Percentiles rank a stretch among this genome's conserved stretches.
Conservation (phyloP, 306 rosid species). For the Pachyrhizus erosus region DNA sequence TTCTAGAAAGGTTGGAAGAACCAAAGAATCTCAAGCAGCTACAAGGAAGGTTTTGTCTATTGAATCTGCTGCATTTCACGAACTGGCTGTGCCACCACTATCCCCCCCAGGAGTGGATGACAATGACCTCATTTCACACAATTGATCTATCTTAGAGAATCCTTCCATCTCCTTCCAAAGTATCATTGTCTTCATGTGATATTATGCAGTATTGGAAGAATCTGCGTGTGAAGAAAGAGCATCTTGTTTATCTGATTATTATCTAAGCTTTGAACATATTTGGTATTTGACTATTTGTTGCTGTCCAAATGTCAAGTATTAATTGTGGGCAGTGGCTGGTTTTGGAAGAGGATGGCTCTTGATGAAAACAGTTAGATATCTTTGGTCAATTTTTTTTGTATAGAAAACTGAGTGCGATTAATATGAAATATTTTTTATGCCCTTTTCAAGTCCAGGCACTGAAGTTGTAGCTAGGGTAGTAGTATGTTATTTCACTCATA, state of each 20-base stretch:
- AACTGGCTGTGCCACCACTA: slow-evolving; percentile 80
- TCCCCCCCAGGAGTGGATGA: slow-evolving; percentile 73
- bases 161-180: slow-evolving; percentile 21
- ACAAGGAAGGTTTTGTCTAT: slow-evolving; percentile 64
- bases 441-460: not conserved
- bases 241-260: slow-evolving; percentile 21
- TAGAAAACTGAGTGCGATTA: slow-evolving; percentile 27
- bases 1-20: slow-evolving; percentile 61
- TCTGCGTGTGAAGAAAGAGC: slow-evolving; percentile 39
- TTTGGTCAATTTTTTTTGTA: slow-evolving; percentile 36
- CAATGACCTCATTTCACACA: slow-evolving; percentile 38
- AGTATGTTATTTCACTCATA: not conserved
- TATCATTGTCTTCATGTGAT: not conserved
- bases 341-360: not conserved
- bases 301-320: slow-evolving; percentile 44
- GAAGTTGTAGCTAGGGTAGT: not conserved
- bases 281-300: slow-evolving; percentile 51
- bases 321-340: slow-evolving; percentile 22
- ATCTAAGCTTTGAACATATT: not conserved
- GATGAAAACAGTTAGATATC: slow-evolving; percentile 3
- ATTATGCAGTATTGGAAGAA: slow-evolving; percentile 27
- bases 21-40: slow-evolving; percentile 57
- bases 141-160: slow-evolving; percentile 36
- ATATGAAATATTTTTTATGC: slow-evolving; percentile 12
- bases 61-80: slow-evolving; percentile 56